Conservation (phyloP, 768 basidiomycete species). For the Serendipita sp. region DNA sequence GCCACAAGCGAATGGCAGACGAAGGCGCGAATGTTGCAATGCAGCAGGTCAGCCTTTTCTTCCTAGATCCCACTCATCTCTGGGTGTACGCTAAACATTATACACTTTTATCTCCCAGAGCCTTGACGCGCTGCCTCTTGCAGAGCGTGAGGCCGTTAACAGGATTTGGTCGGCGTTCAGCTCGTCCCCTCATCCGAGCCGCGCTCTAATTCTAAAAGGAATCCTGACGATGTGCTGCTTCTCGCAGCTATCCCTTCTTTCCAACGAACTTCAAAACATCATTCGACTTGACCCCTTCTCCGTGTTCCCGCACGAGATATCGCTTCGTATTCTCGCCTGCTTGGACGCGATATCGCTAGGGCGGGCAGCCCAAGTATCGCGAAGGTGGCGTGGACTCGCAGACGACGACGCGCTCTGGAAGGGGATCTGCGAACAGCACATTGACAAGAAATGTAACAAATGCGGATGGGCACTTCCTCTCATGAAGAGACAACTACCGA, state of each 20-base stretch:
- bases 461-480: constrained; percentile 96
- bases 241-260: constrained; percentile 89
- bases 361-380: constrained; percentile 80
- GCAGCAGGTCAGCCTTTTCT: constrained; percentile 49
- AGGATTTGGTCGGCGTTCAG: constrained; percentile 95
- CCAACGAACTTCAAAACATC: constrained; percentile 77
- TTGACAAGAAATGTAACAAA: constrained; percentile 88
- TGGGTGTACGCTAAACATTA: background rate
- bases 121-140: constrained; percentile 70
- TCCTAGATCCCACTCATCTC: background rate
- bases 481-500: constrained; percentile 46
- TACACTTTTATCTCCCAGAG: constrained; percentile 35
- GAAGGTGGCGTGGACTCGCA: constrained; percentile 70
- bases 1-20: constrained; percentile 95
- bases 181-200: constrained; percentile 75
- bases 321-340: constrained; percentile 68
- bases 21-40: constrained; percentile 83
- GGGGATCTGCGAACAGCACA: constrained; percentile 94
- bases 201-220: constrained; percentile 89
- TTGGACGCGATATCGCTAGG: constrained; percentile 89
- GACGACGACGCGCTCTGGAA: constrained; percentile 95
- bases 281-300: constrained; percentile 92
- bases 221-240: constrained; percentile 99
- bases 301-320: constrained; percentile 79
- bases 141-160: constrained; percentile 77